Percentiles rank a stretch among this genome's conserved stretches.
These are phyloP conservation scores for Gynostemma pentaphyllum DNA, from an alignment of 306 rosid genomes.

Conservation along the genomic window DNA sequence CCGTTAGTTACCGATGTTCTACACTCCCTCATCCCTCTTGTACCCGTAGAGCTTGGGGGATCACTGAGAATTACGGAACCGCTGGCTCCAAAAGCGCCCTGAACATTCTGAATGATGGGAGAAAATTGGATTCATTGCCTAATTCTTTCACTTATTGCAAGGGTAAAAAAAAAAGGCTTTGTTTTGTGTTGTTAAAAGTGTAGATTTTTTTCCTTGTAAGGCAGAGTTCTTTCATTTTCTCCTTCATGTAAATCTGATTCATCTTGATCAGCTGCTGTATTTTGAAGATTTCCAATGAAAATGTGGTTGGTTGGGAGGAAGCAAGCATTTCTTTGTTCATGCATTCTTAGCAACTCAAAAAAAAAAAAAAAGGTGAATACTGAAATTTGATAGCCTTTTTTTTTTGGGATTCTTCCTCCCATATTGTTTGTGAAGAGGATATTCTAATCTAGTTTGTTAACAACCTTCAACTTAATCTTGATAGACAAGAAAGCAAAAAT, in stretches of 20 bases:
- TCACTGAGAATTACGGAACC: constrained; percentile 58
- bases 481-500: too few relatives aligned
- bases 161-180: neutral
- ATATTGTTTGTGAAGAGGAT: too few relatives aligned
- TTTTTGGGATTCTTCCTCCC: too few relatives aligned
- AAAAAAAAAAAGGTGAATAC: too few relatives aligned
- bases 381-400: too few relatives aligned
- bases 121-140: neutral
- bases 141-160: neutral
- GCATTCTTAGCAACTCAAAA: too few relatives aligned
- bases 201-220: neutral
- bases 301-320: too few relatives aligned
- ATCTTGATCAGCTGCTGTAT: too few relatives aligned
- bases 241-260: neutral
- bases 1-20: constrained; percentile 80
- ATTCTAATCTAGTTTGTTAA: too few relatives aligned
- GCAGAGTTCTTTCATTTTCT: neutral
- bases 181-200: neutral
- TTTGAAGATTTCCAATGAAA: too few relatives aligned
- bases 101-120: neutral
- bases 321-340: too few relatives aligned
- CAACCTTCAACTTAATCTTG: too few relatives aligned
- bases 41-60: constrained; percentile 73
- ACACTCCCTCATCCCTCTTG: constrained; percentile 86
- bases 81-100: neutral